Base-by-base conservation (phyloP, 2,329 filamentous ascomycete genomes). In the Botrytis fabae region DNA sequence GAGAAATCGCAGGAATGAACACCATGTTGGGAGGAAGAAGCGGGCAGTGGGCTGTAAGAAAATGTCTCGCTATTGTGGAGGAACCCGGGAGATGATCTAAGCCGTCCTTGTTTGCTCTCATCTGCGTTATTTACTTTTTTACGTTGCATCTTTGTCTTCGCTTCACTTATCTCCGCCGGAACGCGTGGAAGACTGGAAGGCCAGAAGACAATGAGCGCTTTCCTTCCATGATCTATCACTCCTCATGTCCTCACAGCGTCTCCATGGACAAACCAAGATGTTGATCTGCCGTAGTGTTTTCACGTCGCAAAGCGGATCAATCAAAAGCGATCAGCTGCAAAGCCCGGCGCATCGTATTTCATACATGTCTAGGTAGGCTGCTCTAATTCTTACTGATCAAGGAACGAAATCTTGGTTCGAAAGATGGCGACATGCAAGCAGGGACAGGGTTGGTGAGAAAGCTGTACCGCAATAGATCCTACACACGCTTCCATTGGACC, bases 221-320 rank as follows among this genome's bases (percentile, higher is more conserved):
- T 57, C 63, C 63, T 65, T 71, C 54, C 42, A 51, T 59, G 35
- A 63, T 63, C 73, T 69, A 35, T 69, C 65, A 65, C 61, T 28
- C 62, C 48, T 72, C 35, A 35, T 65, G 40, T 32, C 22, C 28
- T 75, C 73, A 74, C 75, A 72, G 74, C 73, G 75, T 63, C 57
- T 63, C 68, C 64, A 44, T 59, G 32, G 38, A 38, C 18, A n/a
- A 69, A 20, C 35, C 35, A n/a, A 65, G n/a, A 35, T 48, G 32
- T 28, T 32, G 51, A 28, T 48, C 46, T 46, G 42, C 38, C 25
- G 38, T 28, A 54, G 51, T 54, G 51, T 57, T 57, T 28, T 14
- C 9, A 32, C 51, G 16, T 57, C 51, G 51, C 51, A 32, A 57
- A 57, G 51, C 51, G 51, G 51, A 57, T 59, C 48, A 69, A 44